Conservation (phyloP, 306 rosid species). For the Vigna hirtella region DNA sequence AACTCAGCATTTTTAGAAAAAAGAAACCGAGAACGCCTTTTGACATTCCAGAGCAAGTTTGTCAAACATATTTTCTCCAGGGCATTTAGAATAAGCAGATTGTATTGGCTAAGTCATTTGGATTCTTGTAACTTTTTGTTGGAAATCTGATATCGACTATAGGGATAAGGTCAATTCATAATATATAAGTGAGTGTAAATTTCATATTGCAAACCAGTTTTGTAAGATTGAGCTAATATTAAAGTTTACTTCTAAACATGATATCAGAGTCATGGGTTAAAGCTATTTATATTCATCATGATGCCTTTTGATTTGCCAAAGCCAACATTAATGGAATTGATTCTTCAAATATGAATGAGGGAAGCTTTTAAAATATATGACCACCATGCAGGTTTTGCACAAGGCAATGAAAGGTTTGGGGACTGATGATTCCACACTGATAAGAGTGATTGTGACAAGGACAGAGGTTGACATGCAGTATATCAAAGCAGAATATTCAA, state of each 20-base stretch:
- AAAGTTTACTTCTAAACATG: too few species aligned
- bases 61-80: too few species aligned
- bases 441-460: conserved; percentile 74
- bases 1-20: neutral
- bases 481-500: conserved; percentile 69
- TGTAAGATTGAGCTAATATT: too few species aligned
- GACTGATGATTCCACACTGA: conserved; percentile 62
- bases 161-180: too few species aligned
- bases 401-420: conserved; percentile 87
- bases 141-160: too few species aligned
- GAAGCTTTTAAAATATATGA: conserved; percentile 8
- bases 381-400: conserved; percentile 57
- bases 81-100: neutral
- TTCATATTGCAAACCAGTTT: too few species aligned
- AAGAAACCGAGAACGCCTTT: neutral
- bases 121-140: neutral
- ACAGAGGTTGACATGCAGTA: conserved; percentile 77
- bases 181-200: too few species aligned
- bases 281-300: neutral
- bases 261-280: too few species aligned
- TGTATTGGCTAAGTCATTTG: conserved; percentile 8
- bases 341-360: neutral
- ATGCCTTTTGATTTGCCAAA: neutral
- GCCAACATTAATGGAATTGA: conserved; percentile 22
- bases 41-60: neutral